A percentile compares a stretch with the other conserved stretches of the same genome.
These are phyloP conservation scores for Diospyros lotus DNA, from an alignment of 148 eudicot species.

Conservation along the genomic window DNA sequence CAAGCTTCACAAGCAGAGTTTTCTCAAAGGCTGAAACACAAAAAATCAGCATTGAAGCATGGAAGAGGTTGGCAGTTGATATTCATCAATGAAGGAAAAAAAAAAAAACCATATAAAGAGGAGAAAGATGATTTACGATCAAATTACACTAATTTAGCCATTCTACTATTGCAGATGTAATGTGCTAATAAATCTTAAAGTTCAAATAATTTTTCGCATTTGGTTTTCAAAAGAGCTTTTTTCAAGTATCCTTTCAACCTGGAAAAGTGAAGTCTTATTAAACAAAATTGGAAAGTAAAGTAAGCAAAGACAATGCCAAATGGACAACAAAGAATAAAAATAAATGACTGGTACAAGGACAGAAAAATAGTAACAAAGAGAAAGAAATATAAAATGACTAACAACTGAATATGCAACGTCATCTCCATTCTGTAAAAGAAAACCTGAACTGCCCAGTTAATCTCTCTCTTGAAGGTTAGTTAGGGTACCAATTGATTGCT, in stretches of 20 bases:
- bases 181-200: neutral
- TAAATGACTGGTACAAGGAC: neutral
- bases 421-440: neutral
- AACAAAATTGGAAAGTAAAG: neutral
- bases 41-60: neutral
- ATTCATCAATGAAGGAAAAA: neutral
- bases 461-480: neutral
- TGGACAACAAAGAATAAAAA: neutral
- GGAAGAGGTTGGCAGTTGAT: neutral
- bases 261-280: neutral
- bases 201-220: neutral
- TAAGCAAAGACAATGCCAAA: neutral
- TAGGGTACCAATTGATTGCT: neutral
- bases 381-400: neutral
- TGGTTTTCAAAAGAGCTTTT: neutral
- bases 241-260: neutral
- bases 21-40: neutral
- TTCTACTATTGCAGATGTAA: neutral
- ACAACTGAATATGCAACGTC: neutral
- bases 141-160: neutral
- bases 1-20: neutral
- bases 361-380: neutral
- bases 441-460: neutral
- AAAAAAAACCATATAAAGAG: neutral
- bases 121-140: neutral